Evolutionary conservation across 2,329 filamentous ascomycete species (phyloP), one percentile per base, ranked within the genome.

Genomic region (Intubia oerlemansii): DNA sequence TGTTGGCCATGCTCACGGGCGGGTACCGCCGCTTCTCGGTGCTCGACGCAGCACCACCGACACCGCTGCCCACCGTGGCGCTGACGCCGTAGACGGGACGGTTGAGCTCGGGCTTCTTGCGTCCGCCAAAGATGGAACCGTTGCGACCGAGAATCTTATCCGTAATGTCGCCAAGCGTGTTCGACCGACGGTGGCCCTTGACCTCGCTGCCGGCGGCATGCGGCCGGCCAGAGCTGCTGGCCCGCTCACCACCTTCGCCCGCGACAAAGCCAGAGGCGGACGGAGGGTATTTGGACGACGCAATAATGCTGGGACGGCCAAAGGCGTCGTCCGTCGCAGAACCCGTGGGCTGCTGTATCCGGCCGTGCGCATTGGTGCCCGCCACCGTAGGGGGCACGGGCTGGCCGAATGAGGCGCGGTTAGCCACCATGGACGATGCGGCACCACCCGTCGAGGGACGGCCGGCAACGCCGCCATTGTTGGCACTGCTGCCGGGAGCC

Each of bases 381-480:
- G 82, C 82, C 34, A 93, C 73, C 27, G 81, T 70, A 17, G 88
- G 84, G 31, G 81, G 80, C 25, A 73, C 73, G 27, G 85, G 88
- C 49, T 90, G 80, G 38, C 80, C 80, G 48, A 95, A 93, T 33
- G 78, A 75, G 47, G 77, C 63, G 38, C 77, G 68, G 39, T 44
- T 53, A 45, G 45, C 62, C n/a, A n/a, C n/a, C 59, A 85, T 69
- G 3, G 82, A 88, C 8, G 19, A 21, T n/a, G n/a, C n/a, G 19
- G 8, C n/a, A n/a, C 19, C 19, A n/a, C 19, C 19, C 19, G 19
- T 21, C 19, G 19, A 8, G 8, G 19, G 19, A 8, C 19, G 19
- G 19, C n/a, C 19, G 19, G 19, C n/a, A 8, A 21, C 19, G 28
- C 76, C 79, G 32, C 80, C 77, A 9, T 85, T 95, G 32, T 68